Percentiles rank a stretch among this genome's conserved stretches.
phyloP scores from a whole-genome alignment of 805 yeast genomes.

The Cephaloascus albidus region DNA sequence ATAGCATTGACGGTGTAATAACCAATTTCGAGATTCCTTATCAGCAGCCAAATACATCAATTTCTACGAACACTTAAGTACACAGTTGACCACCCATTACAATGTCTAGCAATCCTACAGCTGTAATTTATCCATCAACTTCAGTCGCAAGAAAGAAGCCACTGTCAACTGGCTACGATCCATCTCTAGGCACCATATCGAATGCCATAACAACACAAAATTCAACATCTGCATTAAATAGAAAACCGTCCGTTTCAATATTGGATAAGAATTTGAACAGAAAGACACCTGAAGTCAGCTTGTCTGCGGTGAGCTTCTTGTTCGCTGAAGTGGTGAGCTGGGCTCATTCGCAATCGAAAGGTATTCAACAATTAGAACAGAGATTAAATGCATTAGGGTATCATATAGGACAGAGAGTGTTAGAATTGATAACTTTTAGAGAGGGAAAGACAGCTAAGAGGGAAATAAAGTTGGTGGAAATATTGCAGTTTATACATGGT shows the following conservation, averaged over 20 bases:
- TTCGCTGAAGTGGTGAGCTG: constrained; percentile 65
- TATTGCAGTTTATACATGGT: constrained; percentile 63
- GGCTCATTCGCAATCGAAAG: constrained; percentile 51
- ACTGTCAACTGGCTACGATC: constrained; percentile 25
- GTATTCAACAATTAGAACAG: constrained; percentile 50
- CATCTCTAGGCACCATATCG: constrained; percentile 29
- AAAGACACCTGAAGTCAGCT: constrained; percentile 55
- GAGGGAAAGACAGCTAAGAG: constrained; percentile 62
- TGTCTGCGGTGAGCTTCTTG: constrained; percentile 58
- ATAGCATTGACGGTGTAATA: no score
- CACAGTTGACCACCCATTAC: no score
- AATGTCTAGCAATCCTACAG: neutral
- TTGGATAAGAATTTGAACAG: constrained; percentile 66
- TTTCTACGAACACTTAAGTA: no score
- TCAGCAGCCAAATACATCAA: no score
- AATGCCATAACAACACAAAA: constrained; percentile 18
- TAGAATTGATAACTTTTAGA: constrained; percentile 61
- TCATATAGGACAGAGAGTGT: constrained; percentile 60
- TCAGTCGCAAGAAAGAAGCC: neutral
- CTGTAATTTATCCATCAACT: neutral
- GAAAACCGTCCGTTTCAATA: constrained; percentile 32
- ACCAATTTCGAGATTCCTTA: no score
- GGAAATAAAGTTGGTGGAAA: constrained; percentile 56
- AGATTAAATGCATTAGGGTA: constrained; percentile 68
- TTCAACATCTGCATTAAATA: constrained; percentile 17